phyloP scores from a whole-genome alignment of 495 filamentous ascomycete species.

The Aspergillus cavernicola region DNA sequence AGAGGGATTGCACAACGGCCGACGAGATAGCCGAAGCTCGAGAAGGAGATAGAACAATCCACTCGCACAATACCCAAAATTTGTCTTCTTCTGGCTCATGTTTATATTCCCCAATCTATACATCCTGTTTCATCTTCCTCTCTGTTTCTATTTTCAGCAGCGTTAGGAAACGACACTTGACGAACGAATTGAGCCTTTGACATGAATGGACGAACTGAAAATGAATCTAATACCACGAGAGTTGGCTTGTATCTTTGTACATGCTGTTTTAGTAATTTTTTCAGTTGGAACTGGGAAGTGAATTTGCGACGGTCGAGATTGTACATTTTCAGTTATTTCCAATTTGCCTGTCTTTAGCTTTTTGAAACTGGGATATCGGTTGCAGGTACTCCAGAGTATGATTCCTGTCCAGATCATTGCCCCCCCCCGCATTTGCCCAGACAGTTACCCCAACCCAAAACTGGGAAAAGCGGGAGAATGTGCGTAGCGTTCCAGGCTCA shows the following conservation, averaged over 20 bases:
- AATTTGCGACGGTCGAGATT: background rate
- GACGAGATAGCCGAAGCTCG: slow-evolving; percentile 29
- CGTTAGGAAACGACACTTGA: background rate
- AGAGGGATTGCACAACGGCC: slow-evolving; percentile 21
- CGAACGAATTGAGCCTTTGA: background rate
- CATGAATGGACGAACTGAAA: background rate
- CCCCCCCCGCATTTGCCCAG: no score
- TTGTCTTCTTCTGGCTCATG: slow-evolving; percentile 1
- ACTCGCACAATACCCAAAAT: background rate
- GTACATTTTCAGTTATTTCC: no score
- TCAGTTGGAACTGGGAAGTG: no score
- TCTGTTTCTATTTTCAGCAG: background rate
- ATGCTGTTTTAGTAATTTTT: no score
- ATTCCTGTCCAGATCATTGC: no score
- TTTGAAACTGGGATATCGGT: no score
- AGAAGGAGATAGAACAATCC: slow-evolving; percentile 22
- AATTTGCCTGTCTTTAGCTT: no score
- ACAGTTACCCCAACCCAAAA: no score
- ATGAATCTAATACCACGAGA: background rate
- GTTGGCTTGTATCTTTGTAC: background rate
- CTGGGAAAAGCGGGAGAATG: no score
- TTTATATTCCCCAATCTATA: slow-evolving; percentile 7
- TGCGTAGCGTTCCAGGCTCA: no score
- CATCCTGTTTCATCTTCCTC: background rate
- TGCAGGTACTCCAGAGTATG: no score